phyloP scores from a whole-genome alignment of 1,139 yeast species.

The Zygotorulaspora mrakii region DNA sequence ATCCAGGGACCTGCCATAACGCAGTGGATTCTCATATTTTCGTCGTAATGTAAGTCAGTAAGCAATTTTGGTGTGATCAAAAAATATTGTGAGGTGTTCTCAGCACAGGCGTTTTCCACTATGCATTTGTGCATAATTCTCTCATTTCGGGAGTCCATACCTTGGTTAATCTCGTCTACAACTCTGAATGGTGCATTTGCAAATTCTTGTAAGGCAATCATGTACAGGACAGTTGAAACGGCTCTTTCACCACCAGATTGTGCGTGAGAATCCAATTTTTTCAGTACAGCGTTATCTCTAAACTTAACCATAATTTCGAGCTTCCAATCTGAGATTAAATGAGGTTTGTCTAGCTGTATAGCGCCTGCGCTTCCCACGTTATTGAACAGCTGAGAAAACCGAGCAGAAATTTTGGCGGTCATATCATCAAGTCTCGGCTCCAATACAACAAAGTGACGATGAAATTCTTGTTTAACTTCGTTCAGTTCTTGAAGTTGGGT shows the following conservation, averaged over 20 bases:
- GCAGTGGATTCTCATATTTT: slow-evolving; percentile 82
- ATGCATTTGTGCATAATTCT: slow-evolving; percentile 80
- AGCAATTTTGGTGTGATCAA: slow-evolving; percentile 89
- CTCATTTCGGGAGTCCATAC: slow-evolving; percentile 95
- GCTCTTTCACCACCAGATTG: slow-evolving; percentile 99
- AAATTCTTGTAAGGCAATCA: slow-evolving; percentile 88
- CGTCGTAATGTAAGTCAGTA: slow-evolving; percentile 73
- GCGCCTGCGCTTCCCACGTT: slow-evolving; percentile 84
- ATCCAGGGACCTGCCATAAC: slow-evolving; percentile 65
- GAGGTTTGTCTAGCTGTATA: slow-evolving; percentile 55
- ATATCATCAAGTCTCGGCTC: slow-evolving; percentile 54
- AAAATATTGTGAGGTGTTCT: slow-evolving; percentile 67
- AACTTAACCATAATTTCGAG: slow-evolving; percentile 82
- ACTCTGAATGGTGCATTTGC: slow-evolving; percentile 90
- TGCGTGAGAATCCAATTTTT: slow-evolving; percentile 72
- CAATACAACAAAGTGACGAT: slow-evolving; percentile 46
- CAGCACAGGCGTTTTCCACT: slow-evolving; percentile 78
- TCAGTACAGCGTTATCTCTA: slow-evolving; percentile 67
- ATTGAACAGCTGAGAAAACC: slow-evolving; percentile 63
- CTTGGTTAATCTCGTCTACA: slow-evolving; percentile 97
- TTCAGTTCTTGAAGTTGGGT: slow-evolving; percentile 32
- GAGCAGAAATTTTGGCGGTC: slow-evolving; percentile 52
- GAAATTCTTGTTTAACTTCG: slow-evolving; percentile 41
- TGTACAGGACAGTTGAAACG: slow-evolving; percentile 84
- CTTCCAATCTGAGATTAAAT: slow-evolving; percentile 70